A percentile compares a stretch with the other conserved stretches of the same genome.
phyloP scores from a whole-genome alignment of 2,329 filamentous ascomycete genomes.

The Davidsoniella virescens region DNA sequence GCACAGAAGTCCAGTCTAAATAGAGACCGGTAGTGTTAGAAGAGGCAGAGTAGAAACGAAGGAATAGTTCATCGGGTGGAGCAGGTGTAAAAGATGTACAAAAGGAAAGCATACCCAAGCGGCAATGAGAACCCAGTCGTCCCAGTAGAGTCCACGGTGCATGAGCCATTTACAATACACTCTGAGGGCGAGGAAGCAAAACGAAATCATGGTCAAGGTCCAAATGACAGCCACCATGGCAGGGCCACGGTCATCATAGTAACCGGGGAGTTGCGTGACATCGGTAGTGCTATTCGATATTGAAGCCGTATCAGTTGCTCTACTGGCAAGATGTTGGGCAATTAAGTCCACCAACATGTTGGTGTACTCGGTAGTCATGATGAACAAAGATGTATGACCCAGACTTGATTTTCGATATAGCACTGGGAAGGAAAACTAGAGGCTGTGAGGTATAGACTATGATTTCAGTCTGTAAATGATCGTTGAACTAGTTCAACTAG shows the following conservation, averaged over 20 bases:
- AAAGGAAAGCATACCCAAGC: constrained; percentile 16
- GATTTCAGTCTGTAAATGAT: too few species aligned
- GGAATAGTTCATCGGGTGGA: neutral
- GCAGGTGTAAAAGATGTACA: neutral
- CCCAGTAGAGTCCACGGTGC: constrained; percentile 22
- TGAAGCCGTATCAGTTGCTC: neutral
- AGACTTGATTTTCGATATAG: too few species aligned
- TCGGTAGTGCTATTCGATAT: neutral
- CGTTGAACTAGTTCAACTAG: too few species aligned
- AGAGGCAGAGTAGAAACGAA: neutral
- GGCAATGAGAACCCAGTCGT: constrained; percentile 22
- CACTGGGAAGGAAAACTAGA: too few species aligned
- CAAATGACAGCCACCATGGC: constrained; percentile 5
- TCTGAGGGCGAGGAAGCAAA: constrained; percentile 17
- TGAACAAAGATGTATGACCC: too few species aligned
- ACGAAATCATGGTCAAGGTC: constrained; percentile 7
- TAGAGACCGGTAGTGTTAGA: neutral
- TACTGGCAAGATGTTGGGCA: too few species aligned
- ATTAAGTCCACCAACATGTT: too few species aligned
- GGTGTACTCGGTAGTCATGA: too few species aligned
- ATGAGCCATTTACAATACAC: constrained; percentile 24
- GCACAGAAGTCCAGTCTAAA: neutral
- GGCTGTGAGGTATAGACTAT: too few species aligned
- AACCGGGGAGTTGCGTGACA: neutral
- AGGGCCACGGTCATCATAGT: constrained; percentile 10